Base-by-base conservation (phyloP, 2,329 filamentous ascomycete species). In the Davidsoniella virescens region DNA sequence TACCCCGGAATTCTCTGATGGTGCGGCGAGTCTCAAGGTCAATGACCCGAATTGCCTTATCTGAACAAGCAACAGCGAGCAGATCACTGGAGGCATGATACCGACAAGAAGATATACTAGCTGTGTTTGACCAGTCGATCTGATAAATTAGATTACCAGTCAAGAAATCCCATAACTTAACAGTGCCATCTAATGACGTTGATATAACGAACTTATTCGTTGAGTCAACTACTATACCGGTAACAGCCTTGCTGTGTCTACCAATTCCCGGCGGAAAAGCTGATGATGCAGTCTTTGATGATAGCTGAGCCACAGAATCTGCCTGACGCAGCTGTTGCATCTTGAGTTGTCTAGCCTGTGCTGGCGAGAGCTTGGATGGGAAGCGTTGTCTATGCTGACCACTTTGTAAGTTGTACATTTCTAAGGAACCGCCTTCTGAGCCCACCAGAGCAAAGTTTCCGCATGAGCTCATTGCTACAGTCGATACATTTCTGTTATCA, bases 101-200 rank as follows among this genome's bases (percentile, higher is more conserved):
- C 52, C 81, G 80, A 57, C 90, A 80, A 14, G 76, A 79, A 0
- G 78, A 84, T 48, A 94, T 80, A 16, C 38, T 38, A 8, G 16
- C 29, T 14, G 49, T 44, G 3, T 77, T 77, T 42, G 82, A 77
- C 83, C 87, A 94, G 62, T 88, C 80, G 47, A 96, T 78, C 60
- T 95, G 80, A 55, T 90, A 76, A 9, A 84, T 61, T 2, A 96
- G 71, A 42, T 78, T 75, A 6, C 90, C 92, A 0, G 84, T 86
- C n/a, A 79, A 65, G 55, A 98, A 94, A 56, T 94, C 85, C 93
- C 93, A 98, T 62, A 98, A 96, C 68, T 95, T 96, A 58, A 96
- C 74, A 63, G 83, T 94, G 29, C 92, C 92, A 63, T 98, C 92
- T 12, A 87, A 67, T 2, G 86, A 83, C 61, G 87, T 94, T 54